phyloP scores from a whole-genome alignment of 495 filamentous ascomycete species.

The Platismatia glauca region DNA sequence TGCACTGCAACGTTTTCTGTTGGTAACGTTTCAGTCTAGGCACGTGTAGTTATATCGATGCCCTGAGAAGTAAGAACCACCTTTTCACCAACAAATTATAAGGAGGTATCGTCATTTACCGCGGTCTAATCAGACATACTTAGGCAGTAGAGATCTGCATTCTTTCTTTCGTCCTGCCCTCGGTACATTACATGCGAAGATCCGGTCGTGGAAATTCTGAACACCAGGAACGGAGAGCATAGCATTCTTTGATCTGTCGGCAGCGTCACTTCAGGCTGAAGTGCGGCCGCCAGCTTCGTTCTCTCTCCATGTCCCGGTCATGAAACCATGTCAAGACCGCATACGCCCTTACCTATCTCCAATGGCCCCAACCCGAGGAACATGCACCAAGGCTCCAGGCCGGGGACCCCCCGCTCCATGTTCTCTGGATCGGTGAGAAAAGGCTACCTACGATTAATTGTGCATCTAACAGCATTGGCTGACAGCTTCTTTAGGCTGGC shows the following conservation, averaged over 20 bases:
- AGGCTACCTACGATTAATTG: neutral
- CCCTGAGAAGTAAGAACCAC: too few relatives aligned
- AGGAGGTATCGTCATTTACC: neutral
- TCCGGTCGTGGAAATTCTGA: neutral
- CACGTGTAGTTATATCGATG: too few relatives aligned
- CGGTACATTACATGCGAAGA: neutral
- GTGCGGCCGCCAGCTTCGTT: slow-evolving; percentile 8
- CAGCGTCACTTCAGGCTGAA: slow-evolving; percentile 15
- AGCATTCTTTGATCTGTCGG: neutral
- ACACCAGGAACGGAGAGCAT: neutral
- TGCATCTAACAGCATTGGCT: neutral
- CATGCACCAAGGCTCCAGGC: slow-evolving; percentile 32
- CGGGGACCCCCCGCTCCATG: slow-evolving; percentile 31
- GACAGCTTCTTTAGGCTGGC: slow-evolving; percentile 36
- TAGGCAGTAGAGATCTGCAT: neutral
- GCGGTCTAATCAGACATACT: neutral
- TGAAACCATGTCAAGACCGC: slow-evolving; percentile 47
- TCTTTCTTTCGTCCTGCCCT: neutral
- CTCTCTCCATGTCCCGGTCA: slow-evolving; percentile 8
- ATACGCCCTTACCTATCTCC: slow-evolving; percentile 46
- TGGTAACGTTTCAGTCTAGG: neutral
- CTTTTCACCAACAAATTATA: neutral
- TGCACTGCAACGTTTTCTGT: too few relatives aligned
- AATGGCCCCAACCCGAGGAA: slow-evolving; percentile 37
- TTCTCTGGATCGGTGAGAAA: slow-evolving; percentile 22